phyloP scores from a whole-genome alignment of 2,329 filamentous ascomycete genomes.

The Blastomyces emzantsi region DNA sequence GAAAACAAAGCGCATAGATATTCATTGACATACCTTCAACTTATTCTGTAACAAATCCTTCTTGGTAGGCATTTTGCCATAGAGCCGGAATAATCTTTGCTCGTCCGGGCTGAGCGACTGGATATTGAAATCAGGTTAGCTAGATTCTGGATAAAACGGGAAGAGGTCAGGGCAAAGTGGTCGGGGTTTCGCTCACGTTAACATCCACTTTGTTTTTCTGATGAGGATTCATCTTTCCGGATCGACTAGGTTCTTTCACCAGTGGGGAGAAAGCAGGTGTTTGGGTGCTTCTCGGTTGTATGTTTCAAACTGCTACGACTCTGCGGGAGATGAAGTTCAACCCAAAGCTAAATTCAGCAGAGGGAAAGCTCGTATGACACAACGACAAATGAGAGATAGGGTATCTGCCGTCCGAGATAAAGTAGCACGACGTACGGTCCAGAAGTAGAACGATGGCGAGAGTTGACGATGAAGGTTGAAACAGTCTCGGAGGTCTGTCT shows the following conservation, averaged over 20 bases:
- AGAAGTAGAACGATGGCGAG: neutral
- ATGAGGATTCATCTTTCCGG: slow-evolving; percentile 72
- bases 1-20: neutral
- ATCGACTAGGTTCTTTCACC: slow-evolving; percentile 6
- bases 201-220: slow-evolving; percentile 99
- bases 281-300: neutral
- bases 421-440: neutral
- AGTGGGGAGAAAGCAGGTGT: neutral
- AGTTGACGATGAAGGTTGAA: neutral
- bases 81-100: slow-evolving; percentile 91
- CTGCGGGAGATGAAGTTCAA: neutral
- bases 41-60: slow-evolving; percentile 97
- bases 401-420: neutral
- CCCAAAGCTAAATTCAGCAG: neutral
- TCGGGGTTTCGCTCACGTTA: slow-evolving; percentile 56
- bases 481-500: neutral
- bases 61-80: slow-evolving; percentile 94
- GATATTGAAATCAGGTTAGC: slow-evolving; percentile 13
- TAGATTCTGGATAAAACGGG: neutral
- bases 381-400: neutral
- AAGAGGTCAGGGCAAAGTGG: neutral
- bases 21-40: slow-evolving; percentile 56
- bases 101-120: slow-evolving; percentile 90
- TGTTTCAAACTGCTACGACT: neutral
- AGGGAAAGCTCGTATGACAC: neutral